Conservation (phyloP, 78 protist genomes). For the Mastigamoeba balamuthi region DNA sequence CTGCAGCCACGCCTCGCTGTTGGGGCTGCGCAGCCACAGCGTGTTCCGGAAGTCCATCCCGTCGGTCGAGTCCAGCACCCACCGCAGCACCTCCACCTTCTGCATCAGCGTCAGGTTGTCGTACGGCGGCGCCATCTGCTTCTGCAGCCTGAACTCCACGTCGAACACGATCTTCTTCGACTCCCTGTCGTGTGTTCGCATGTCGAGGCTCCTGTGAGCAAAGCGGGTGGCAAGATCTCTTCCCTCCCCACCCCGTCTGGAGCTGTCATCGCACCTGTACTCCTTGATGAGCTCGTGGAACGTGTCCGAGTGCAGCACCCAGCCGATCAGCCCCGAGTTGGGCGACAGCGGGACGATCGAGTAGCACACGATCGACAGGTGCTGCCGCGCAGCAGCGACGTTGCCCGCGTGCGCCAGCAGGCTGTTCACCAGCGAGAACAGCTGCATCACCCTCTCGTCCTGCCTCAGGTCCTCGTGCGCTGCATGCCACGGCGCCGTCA, state of each 20-base stretch:
- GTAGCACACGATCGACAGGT: conserved; percentile 28
- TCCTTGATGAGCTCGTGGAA: conserved; percentile 46
- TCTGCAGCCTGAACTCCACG: conserved; percentile 70
- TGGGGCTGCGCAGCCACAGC: conserved; percentile 77
- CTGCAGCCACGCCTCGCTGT: conserved; percentile 81
- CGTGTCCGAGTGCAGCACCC: conserved; percentile 70
- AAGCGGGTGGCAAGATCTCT: no score
- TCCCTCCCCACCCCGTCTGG: no score
- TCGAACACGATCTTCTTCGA: background rate
- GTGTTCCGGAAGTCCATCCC: conserved; percentile 89
- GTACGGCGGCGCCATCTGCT: conserved; percentile 75
- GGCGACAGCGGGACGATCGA: conserved; percentile 57
- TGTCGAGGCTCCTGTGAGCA: background rate
- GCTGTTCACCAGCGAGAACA: conserved; percentile 81
- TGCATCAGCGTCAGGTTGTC: conserved; percentile 81
- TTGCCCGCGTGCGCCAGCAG: conserved; percentile 29
- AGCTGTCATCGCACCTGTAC: conserved; percentile 44
- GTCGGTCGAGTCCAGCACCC: conserved; percentile 72
- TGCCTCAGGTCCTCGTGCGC: conserved; percentile 80
- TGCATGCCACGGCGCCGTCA: no score
- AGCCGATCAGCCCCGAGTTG: conserved; percentile 57
- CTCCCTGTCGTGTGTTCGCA: conserved; percentile 12
- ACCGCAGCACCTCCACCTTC: conserved; percentile 89
- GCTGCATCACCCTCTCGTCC: conserved; percentile 62
- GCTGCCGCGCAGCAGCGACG: background rate